Base-by-base conservation (phyloP, 2,329 filamentous ascomycete species). In the Colletotrichum magnum region DNA sequence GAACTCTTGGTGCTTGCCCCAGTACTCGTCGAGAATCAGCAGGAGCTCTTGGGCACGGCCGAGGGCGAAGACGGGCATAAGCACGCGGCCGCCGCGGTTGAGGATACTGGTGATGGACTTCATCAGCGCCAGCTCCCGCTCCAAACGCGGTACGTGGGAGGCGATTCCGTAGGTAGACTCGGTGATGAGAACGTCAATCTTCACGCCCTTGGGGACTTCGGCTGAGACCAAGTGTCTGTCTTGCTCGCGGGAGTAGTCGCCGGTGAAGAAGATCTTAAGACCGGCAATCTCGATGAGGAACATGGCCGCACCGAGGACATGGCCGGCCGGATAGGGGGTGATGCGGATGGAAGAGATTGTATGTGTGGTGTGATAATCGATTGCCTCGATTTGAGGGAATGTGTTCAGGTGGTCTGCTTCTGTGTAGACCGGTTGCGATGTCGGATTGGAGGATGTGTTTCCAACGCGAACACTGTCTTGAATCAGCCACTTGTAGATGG, bases 401-500 rank as follows among this genome's bases (percentile, higher is more conserved):
- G 95, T 98, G 72, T 94, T 94, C 32, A 97, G 87, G 80, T 98
- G 95, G 77, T 99, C 96, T 74, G 95, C 92, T 81, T 99, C 96
- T 1, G 94, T 98, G 79, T 98, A 99, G 53, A 98, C 90, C 77
- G 94, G 86, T 86, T 96, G 87, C 76, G 93, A 86, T 0, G 85
- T 86, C 62, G 86, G 83, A 72, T 89, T 88, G 10, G 88, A 89
- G 2, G 89, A 90, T 5, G 88, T 90, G 76, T 90, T 93, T 78
- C 92, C 92, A 36, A 99, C 95, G 68, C 96, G 92, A 52, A 99
- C 94, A 73, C 94, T 97, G 81, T 99, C 96, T 80, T 97, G 94
- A 72, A 98, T 98, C 59, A 98, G 90, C 95, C 96, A 98, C 83
- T 98, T 98, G 88, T 99, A 99, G 79, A 99, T 99, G 75, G 96